A percentile compares a stretch with the other conserved stretches of the same genome.
These are phyloP conservation scores for Brassica juncea DNA, from an alignment of 345 rosid genomes.

Conservation along the genomic window DNA sequence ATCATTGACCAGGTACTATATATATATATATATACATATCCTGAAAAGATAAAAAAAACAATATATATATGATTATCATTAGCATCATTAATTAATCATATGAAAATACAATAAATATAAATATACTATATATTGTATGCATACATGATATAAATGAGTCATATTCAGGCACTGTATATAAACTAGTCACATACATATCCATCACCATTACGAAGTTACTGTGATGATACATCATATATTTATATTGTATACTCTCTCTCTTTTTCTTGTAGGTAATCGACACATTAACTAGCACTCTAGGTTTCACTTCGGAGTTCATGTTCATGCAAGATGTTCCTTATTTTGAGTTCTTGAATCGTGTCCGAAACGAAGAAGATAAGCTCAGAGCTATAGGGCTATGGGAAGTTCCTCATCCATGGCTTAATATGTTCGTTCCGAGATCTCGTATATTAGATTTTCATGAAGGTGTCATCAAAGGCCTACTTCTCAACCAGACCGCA, in stretches of 20 bases:
- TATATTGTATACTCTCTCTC: not conserved
- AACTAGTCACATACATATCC: not conserved
- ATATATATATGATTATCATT: not conserved
- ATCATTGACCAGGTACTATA: constrained; percentile 47
- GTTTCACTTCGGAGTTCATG: constrained; percentile 38
- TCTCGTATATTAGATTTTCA: constrained; percentile 67
- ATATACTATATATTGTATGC: not conserved
- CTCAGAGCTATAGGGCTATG: constrained; percentile 69
- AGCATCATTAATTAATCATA: not conserved
- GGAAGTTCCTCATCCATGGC: constrained; percentile 99
- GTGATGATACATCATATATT: not conserved
- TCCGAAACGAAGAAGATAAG: constrained; percentile 63
- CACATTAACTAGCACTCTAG: constrained; percentile 34
- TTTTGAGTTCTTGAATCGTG: constrained; percentile 71
- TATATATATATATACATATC: not conserved
- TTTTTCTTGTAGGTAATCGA: constrained; percentile 44
- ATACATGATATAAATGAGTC: not conserved
- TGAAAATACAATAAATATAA: not conserved
- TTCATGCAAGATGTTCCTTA: constrained; percentile 52
- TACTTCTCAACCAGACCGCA: constrained; percentile 64
- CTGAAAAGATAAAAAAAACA: not conserved
- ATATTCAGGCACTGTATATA: not conserved
- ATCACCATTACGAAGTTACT: not conserved
- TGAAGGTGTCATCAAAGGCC: constrained; percentile 60
- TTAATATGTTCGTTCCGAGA: constrained; percentile 75